Evolutionary conservation across 1,139 yeast species (phyloP).

Genomic region (Geotrichum aggregatum): DNA sequence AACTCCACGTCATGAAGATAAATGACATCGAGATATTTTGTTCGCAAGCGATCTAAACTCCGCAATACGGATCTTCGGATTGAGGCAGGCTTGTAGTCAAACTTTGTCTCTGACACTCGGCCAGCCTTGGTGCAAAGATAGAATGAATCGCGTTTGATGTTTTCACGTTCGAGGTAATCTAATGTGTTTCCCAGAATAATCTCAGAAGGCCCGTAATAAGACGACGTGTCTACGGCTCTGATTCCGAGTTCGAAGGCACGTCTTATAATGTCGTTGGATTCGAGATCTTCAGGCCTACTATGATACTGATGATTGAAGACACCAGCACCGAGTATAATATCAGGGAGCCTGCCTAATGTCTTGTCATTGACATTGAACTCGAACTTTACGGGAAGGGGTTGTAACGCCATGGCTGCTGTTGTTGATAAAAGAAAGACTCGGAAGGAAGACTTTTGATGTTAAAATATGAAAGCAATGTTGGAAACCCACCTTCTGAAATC

Average conservation of each 20-base stretch:
- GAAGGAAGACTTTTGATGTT: too few relatives aligned
- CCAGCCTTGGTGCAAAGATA: slow-evolving; percentile 87
- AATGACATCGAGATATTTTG: slow-evolving; percentile 70
- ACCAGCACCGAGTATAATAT: slow-evolving; percentile 78
- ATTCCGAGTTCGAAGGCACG: slow-evolving; percentile 65
- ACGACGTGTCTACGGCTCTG: slow-evolving; percentile 82
- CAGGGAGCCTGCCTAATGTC: slow-evolving; percentile 43
- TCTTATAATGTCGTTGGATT: slow-evolving; percentile 54
- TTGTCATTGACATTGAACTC: slow-evolving; percentile 15
- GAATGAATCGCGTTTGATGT: slow-evolving; percentile 58
- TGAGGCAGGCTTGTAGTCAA: slow-evolving; percentile 64
- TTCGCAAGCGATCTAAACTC: slow-evolving; percentile 60
- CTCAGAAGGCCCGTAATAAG: slow-evolving; percentile 91
- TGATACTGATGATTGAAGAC: slow-evolving; percentile 76
- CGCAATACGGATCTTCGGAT: slow-evolving; percentile 62
- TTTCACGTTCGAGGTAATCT: slow-evolving; percentile 39
- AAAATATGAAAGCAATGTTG: too few relatives aligned
- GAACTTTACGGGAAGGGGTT: slow-evolving; percentile 21
- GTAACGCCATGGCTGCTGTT: slow-evolving; percentile 8
- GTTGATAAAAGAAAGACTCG: too few relatives aligned
- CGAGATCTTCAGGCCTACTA: slow-evolving; percentile 56
- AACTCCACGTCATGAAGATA: slow-evolving; percentile 90
- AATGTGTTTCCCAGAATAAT: slow-evolving; percentile 66
- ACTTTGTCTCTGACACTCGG: slow-evolving; percentile 59
- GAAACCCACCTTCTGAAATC: too few relatives aligned